These are phyloP conservation scores for Cercospora canescens DNA, from an alignment of 2,329 filamentous ascomycete genomes.

Conservation along the genomic window DNA sequence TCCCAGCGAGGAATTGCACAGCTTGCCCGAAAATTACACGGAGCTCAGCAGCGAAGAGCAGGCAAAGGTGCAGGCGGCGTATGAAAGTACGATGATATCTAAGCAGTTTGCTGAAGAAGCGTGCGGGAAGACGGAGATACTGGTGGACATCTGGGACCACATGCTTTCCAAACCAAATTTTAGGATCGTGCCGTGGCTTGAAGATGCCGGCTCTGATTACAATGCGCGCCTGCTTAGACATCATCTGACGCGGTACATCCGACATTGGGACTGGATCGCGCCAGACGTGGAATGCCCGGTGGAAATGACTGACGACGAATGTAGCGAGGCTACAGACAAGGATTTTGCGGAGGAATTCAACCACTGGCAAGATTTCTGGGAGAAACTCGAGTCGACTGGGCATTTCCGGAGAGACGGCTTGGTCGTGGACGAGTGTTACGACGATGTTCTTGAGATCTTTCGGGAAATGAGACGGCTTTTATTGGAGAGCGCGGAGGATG, in stretches of 20 bases:
- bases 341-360: background rate
- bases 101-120: background rate
- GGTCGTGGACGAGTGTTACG: constrained; percentile 39
- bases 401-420: constrained; percentile 37
- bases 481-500: background rate
- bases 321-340: background rate
- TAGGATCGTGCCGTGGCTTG: background rate
- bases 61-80: background rate
- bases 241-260: background rate
- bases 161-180: background rate
- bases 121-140: background rate
- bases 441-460: constrained; percentile 39
- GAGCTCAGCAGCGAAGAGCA: background rate
- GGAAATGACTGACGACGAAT: background rate
- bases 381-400: background rate
- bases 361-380: background rate
- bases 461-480: constrained; percentile 31
- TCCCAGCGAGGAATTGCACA: background rate
- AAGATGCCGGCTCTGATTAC: background rate
- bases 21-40: background rate
- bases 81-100: background rate
- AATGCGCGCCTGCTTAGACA: background rate
- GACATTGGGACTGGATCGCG: background rate
- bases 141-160: background rate
- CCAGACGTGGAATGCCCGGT: background rate